These are phyloP conservation scores for Penicillium cataractarum DNA, from an alignment of 495 filamentous ascomycete genomes.

Conservation along the genomic window DNA sequence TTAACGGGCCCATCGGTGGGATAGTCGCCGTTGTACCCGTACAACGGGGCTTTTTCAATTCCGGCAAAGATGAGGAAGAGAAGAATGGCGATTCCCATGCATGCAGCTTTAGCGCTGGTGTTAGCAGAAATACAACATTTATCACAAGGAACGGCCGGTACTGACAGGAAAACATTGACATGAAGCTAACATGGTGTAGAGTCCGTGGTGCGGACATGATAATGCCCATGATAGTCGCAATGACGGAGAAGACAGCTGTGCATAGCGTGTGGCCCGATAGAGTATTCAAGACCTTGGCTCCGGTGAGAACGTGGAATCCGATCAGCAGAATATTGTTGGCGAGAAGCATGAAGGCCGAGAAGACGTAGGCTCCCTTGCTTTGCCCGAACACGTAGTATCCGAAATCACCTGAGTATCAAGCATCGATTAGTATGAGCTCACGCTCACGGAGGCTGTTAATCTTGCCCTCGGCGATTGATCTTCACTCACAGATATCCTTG, in stretches of 20 bases:
- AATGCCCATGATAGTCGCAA: conserved; percentile 42
- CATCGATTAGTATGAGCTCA: background rate
- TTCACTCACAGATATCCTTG: conserved; percentile 45
- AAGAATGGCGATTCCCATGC: conserved; percentile 49
- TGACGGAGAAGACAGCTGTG: conserved; percentile 40
- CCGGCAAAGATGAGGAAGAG: conserved; percentile 52
- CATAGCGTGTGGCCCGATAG: conserved; percentile 41
- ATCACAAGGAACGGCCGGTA: background rate
- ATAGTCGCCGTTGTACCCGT: conserved; percentile 35
- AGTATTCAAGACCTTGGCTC: conserved; percentile 42
- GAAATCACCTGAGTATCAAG: conserved; percentile 30
- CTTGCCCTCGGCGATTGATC: background rate
- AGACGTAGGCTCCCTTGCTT: conserved; percentile 38
- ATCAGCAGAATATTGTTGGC: conserved; percentile 46
- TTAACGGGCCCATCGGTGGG: conserved; percentile 42
- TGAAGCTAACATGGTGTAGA: conserved; percentile 46
- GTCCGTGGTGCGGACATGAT: conserved; percentile 46
- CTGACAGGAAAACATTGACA: conserved; percentile 49
- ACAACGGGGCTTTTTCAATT: conserved; percentile 43
- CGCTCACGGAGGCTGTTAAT: background rate
- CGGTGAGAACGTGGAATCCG: conserved; percentile 45
- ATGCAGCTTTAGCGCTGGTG: conserved; percentile 29
- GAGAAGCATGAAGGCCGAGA: conserved; percentile 43
- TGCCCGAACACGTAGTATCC: conserved; percentile 49
- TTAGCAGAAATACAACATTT: no score